Evolutionary conservation across 371 early-diverging fungal genomes (phyloP), one percentile per base, ranked within the genome.

Genomic region (Apophysomyces variabilis): DNA sequence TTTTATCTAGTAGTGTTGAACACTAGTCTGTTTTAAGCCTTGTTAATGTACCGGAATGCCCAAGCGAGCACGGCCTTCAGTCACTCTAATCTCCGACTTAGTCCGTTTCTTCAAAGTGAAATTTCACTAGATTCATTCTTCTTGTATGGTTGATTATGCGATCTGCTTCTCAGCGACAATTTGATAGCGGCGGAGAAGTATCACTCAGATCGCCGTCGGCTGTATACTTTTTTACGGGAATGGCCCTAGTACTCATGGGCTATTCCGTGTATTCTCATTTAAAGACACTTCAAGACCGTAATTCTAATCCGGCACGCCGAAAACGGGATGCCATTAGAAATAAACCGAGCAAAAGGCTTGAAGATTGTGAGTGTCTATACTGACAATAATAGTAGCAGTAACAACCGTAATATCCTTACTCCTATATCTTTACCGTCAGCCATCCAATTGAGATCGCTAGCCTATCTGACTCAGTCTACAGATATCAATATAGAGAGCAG

Each of bases 401-500:
- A 5, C 13, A 45, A 13, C 16, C 16, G 16, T 45, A 45, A n/a
- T 43, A 43, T 39, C 38, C 26, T 68, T 13, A 3, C 58, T 21
- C 36, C 11, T 41, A 41, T 41, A 13, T 50, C 11, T 37, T 5
- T 18, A 16, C n/a, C 63, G 12, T 21, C 62, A 87, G 87, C 82
- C 56, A 85, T 87, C 46, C 74, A 76, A 50, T 68, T 86, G 32
- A 78, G 82, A 21, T 79, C 89, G 9, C 69, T 92, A 56, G 89
- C 83, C 0, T 85, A 87, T 58, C 70, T 92, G 41, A 85, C 84
- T 0, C 83, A 87, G 46, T 89, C 89, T 6, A 78, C 80, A 38
- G 86, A 88, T 75, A 80, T 86, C 21, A 84, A 81, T n/a, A 77
- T 90, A n/a, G 85, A 89, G 61, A 87, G 87, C 68, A 87, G 90